These are phyloP conservation scores for thale cress (Arabidopsis thaliana) DNA, from an alignment of 345 rosid species.

Conservation along the genomic window DNA sequence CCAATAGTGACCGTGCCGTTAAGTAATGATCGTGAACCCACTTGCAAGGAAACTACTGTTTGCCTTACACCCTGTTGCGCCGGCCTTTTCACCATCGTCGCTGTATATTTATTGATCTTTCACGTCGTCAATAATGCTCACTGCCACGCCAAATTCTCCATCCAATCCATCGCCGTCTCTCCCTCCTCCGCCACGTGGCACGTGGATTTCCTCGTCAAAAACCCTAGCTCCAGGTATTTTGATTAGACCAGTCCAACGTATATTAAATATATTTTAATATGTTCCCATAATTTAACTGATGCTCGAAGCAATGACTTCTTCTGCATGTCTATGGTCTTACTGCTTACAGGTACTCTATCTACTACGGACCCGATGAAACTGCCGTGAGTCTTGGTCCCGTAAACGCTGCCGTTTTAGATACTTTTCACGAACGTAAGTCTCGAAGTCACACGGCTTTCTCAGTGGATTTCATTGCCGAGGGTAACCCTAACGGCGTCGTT, in stretches of 20 bases:
- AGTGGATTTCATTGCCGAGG: conserved; percentile 17
- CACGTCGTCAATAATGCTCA: not conserved
- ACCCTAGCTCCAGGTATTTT: conserved; percentile 9
- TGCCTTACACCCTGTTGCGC: not conserved
- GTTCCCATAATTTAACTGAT: not conserved
- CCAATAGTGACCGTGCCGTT: not conserved
- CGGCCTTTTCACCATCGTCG: not conserved
- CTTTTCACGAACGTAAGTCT: not conserved
- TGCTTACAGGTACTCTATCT: conserved; percentile 15
- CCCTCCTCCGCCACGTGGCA: conserved; percentile 3
- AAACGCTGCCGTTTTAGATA: conserved; percentile 14
- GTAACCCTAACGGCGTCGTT: not conserved
- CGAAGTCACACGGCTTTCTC: conserved; percentile 26
- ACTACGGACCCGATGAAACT: conserved; percentile 17
- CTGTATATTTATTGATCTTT: not conserved
- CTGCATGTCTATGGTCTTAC: not conserved
- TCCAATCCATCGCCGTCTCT: conserved; percentile 25
- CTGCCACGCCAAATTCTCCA: conserved; percentile 20
- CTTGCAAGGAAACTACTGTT: not conserved
- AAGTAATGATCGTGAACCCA: not conserved
- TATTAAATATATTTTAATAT: not conserved
- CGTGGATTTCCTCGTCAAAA: conserved; percentile 22
- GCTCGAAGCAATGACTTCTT: not conserved
- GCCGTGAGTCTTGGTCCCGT: conserved; percentile 19
- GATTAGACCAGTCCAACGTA: not conserved